Percentiles rank a stretch among this genome's conserved stretches.
These are phyloP conservation scores for Rhynchosporium graminicola DNA, from an alignment of 2,329 filamentous ascomycete species.

Conservation along the genomic window DNA sequence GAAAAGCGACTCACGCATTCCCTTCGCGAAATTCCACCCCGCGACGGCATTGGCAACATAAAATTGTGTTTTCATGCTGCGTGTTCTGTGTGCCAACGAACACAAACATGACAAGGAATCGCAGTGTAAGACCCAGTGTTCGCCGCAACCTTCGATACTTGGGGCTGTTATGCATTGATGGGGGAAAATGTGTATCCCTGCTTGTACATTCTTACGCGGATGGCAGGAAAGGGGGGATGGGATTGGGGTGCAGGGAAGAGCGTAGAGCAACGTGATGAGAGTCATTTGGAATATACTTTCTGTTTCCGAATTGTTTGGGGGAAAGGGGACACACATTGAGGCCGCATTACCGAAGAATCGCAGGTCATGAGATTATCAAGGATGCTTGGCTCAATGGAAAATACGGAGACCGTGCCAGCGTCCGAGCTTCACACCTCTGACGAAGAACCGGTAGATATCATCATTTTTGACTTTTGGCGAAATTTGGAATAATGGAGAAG, in stretches of 20 bases:
- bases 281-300: slow-evolving; percentile 15
- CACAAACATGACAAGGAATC: slow-evolving; percentile 14
- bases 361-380: slow-evolving; percentile 8
- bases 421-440: slow-evolving; percentile 9
- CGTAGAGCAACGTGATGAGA: slow-evolving; percentile 6
- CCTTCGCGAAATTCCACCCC: not conserved
- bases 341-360: slow-evolving; percentile 14
- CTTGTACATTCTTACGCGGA: slow-evolving; percentile 13
- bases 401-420: slow-evolving; percentile 5
- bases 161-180: slow-evolving; percentile 23
- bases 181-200: slow-evolving; percentile 21
- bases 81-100: slow-evolving; percentile 11
- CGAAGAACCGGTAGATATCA: not conserved
- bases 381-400: not conserved
- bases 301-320: slow-evolving; percentile 20
- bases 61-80: slow-evolving; percentile 18
- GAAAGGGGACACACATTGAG: slow-evolving; percentile 2
- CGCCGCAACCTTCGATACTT: slow-evolving; percentile 13
- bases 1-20: not conserved
- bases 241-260: slow-evolving; percentile 9
- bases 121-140: slow-evolving; percentile 14
- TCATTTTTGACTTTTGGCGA: not conserved
- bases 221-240: slow-evolving; percentile 12
- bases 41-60: not conserved
- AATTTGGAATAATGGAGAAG: not conserved